Percentiles rank a stretch among this genome's conserved stretches.
phyloP scores from a whole-genome alignment of 2,329 filamentous ascomycete genomes.

The Cytospora piceae region DNA sequence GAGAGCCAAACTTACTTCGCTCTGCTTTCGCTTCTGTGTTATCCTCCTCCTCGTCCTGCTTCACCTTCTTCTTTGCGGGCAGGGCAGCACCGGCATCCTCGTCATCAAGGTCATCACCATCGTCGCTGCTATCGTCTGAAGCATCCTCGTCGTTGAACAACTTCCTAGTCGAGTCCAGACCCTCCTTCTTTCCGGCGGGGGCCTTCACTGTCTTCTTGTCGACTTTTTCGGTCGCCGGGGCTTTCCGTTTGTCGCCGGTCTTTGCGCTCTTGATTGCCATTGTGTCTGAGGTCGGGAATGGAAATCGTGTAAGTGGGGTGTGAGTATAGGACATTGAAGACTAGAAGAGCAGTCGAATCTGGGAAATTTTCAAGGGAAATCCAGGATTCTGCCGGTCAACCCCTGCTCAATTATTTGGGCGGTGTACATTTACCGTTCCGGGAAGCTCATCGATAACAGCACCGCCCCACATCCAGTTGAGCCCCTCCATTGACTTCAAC shows the following conservation, averaged over 20 bases:
- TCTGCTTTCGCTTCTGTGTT: slow-evolving; percentile 46
- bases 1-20: slow-evolving; percentile 41
- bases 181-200: slow-evolving; percentile 53
- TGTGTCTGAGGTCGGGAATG: slow-evolving; percentile 29
- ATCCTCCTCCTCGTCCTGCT: slow-evolving; percentile 39
- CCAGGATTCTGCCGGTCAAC: slow-evolving; percentile 22
- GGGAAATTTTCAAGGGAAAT: slow-evolving; percentile 25
- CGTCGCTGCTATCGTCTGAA: slow-evolving; percentile 43
- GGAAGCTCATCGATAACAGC: slow-evolving; percentile 19
- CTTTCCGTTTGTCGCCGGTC: slow-evolving; percentile 62
- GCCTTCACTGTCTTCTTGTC: slow-evolving; percentile 50
- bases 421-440: slow-evolving; percentile 5
- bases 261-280: slow-evolving; percentile 56
- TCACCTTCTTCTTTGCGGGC: slow-evolving; percentile 43
- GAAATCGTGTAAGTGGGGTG: neutral
- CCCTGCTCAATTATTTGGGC: slow-evolving; percentile 14
- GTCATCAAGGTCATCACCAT: slow-evolving; percentile 47
- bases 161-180: slow-evolving; percentile 42
- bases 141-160: slow-evolving; percentile 40
- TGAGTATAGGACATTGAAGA: neutral
- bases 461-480: slow-evolving; percentile 9
- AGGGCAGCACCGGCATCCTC: slow-evolving; percentile 59
- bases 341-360: neutral
- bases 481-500: slow-evolving; percentile 3
- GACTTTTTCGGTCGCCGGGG: slow-evolving; percentile 46